A percentile compares a stretch with the other conserved stretches of the same genome.
Conservation (phyloP, 78 protist genomes). For the Monocercomonoides exilis region DNA sequence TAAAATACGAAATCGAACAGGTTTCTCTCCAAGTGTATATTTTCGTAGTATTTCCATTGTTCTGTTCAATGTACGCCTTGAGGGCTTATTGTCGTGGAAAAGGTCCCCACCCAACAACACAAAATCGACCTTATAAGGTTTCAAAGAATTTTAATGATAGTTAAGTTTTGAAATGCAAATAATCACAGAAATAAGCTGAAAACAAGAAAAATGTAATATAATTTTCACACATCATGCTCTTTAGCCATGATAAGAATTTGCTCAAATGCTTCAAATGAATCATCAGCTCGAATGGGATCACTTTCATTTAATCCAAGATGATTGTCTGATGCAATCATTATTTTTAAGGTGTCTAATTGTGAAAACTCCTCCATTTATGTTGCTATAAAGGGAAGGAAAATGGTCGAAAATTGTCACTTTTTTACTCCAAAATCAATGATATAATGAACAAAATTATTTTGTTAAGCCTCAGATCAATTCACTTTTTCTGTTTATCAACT, state of each 20-base stretch:
- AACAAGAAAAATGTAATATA: background rate
- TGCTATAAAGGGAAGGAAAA: too few relatives aligned
- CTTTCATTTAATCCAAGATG: conserved; percentile 83
- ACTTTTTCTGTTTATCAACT: too few relatives aligned
- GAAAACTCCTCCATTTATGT: background rate
- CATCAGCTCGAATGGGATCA: conserved; percentile 83
- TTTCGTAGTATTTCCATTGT: conserved; percentile 65
- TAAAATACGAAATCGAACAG: conserved; percentile 30
- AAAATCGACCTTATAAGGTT: conserved; percentile 68
- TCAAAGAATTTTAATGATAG: background rate
- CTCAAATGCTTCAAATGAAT: conserved; percentile 82
- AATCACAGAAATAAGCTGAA: background rate
- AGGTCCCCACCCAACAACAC: conserved; percentile 92
- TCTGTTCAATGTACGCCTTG: conserved; percentile 53
- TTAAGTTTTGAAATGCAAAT: background rate
- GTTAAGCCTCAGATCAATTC: too few relatives aligned
- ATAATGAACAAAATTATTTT: too few relatives aligned
- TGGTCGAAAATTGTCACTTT: too few relatives aligned
- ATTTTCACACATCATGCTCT: background rate
- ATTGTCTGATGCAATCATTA: conserved; percentile 74
- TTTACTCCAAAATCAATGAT: too few relatives aligned
- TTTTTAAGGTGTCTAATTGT: background rate
- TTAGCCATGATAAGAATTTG: conserved; percentile 75
- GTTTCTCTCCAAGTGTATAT: conserved; percentile 67
- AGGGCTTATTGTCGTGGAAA: conserved; percentile 93